Evolutionary conservation across 2,329 filamentous ascomycete species (phyloP), one percentile per base, ranked within the genome.

Genomic region (Colletotrichum agaves): DNA sequence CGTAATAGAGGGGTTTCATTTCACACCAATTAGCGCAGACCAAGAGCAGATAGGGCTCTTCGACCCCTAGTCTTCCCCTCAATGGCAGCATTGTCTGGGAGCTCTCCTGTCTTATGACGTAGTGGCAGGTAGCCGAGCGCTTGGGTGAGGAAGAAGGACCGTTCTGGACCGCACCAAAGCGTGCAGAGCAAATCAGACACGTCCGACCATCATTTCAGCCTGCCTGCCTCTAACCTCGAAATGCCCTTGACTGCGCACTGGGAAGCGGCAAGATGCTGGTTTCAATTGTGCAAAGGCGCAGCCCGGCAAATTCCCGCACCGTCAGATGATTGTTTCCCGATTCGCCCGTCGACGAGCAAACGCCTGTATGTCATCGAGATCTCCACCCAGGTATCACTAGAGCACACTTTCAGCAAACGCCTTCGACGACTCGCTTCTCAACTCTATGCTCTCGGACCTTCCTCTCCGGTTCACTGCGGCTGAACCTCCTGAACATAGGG

Each of bases 301-400:
- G 60, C 52, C 64, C 60, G 60, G 59, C 52, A 31, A 67, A 58
- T 63, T 63, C 59, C 64, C 64, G 60, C 44, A 50, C 31, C 46
- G 41, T 35, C 47, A 64, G 53, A 49, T 49, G 61, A 65, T 64
- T 65, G 61, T 64, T 64, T 64, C 60, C 61, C 61, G 47, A 68
- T 68, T 64, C 55, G 61, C 61, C 41, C 61, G 17, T 46, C 37
- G 52, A 52, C 52, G 47, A 53, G 23, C 53, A 27, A 33, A 17
- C 47, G 23, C 23, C 65, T 65, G 53, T 65, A 60, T 55, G 65
- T 60, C 65, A 68, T 68, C 65, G 65, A 68, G 65, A 68, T 68
- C 65, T 59, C 46, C 2, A 23, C 46, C 60, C 63, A 41, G 52
- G 52, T 46, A 27, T 43, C 43, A 66, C 49, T 41, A 31, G 53